A percentile compares a stretch with the other conserved stretches of the same genome.
These are phyloP conservation scores for Beta lomatogona DNA, from an alignment of 179 eudicot genomes.

Conservation along the genomic window DNA sequence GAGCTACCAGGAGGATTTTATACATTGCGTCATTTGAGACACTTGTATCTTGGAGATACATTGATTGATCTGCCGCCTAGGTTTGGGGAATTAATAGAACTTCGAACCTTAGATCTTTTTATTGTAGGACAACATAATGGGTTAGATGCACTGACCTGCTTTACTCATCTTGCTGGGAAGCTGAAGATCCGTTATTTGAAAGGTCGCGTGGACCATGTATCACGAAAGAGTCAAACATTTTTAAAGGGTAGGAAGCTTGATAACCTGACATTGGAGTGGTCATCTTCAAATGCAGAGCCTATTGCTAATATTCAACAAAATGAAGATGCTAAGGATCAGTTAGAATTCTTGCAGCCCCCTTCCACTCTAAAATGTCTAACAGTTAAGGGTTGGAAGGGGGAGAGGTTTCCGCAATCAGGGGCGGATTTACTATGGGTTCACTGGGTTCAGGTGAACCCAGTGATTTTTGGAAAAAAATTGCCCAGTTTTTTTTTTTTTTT, in stretches of 20 bases:
- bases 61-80: slow-evolving; percentile 2
- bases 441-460: too few species aligned
- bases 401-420: background rate
- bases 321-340: background rate
- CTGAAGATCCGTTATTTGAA: background rate
- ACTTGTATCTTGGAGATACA: background rate
- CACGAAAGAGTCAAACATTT: too few species aligned
- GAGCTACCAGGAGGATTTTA: background rate
- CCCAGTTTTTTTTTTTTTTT: too few species aligned
- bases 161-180: background rate
- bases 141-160: background rate
- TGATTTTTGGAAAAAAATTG: too few species aligned
- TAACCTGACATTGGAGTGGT: background rate
- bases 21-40: background rate
- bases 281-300: background rate
- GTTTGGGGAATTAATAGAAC: background rate
- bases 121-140: background rate
- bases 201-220: too few species aligned
- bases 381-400: slow-evolving; percentile 4
- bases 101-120: background rate
- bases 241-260: background rate
- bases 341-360: background rate
- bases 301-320: background rate
- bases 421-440: too few species aligned
- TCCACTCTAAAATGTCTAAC: background rate